Conservation (phyloP, 352 stramenopile genomes). For the Halophytophthora polymorphica region DNA sequence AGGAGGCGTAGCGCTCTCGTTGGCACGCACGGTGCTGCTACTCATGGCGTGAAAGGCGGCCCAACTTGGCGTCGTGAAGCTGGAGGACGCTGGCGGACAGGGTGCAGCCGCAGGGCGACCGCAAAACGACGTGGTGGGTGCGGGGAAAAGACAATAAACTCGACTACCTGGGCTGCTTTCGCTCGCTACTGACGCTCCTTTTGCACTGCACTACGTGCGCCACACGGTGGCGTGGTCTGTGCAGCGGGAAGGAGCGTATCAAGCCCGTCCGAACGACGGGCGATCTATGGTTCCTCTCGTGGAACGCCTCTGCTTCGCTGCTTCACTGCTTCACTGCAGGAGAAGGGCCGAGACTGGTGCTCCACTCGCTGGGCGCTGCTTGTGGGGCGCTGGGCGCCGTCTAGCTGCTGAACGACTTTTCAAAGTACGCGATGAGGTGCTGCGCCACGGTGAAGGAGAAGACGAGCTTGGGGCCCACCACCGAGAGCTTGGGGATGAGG, state of each 20-base stretch:
- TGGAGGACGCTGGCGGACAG: too few relatives aligned
- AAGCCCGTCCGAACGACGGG: neutral
- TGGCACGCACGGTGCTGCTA: conserved; percentile 15
- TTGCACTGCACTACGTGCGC: too few relatives aligned
- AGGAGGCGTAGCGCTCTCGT: conserved; percentile 15
- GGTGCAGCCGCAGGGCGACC: too few relatives aligned
- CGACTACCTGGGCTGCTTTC: conserved; percentile 1
- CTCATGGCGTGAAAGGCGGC: conserved; percentile 14
- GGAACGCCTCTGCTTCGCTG: conserved; percentile 8
- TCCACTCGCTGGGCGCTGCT: conserved; percentile 9
- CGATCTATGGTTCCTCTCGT: conserved; percentile 4
- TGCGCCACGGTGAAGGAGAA: conserved; percentile 96
- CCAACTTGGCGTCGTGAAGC: too few relatives aligned
- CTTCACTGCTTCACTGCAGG: conserved; percentile 6
- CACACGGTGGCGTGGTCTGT: too few relatives aligned
- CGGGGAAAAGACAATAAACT: too few relatives aligned
- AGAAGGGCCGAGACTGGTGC: neutral
- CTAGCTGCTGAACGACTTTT: conserved; percentile 65
- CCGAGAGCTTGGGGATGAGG: conserved; percentile 92
- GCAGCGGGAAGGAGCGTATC: neutral
- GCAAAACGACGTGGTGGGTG: too few relatives aligned
- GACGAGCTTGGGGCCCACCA: conserved; percentile 95
- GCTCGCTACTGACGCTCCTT: conserved; percentile 2
- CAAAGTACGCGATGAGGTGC: conserved; percentile 93
- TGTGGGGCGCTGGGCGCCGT: too few relatives aligned